phyloP scores from a whole-genome alignment of 768 basidiomycete species.

The Daedalea quercina region DNA sequence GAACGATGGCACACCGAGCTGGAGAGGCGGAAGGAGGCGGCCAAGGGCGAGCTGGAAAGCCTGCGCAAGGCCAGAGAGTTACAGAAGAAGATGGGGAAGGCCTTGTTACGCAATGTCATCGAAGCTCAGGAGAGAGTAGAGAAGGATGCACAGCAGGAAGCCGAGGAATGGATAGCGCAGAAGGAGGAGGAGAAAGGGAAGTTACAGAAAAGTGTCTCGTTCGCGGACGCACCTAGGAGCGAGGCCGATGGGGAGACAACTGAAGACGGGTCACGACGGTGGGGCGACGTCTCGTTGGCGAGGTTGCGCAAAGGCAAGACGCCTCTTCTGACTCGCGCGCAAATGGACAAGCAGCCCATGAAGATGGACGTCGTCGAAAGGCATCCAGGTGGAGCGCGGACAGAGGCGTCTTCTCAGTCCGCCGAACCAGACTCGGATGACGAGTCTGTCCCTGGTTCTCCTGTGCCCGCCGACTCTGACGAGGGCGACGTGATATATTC shows the following conservation, averaged over 20 bases:
- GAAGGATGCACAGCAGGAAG: slow-evolving; percentile 26
- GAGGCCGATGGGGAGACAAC: slow-evolving; percentile 18
- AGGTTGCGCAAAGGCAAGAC: slow-evolving; percentile 35
- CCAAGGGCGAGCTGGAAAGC: slow-evolving; percentile 32
- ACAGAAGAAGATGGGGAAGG: slow-evolving; percentile 76
- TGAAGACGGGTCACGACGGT: slow-evolving; percentile 24
- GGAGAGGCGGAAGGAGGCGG: slow-evolving; percentile 44
- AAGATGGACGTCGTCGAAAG: slow-evolving; percentile 68
- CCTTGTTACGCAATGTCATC: slow-evolving; percentile 44
- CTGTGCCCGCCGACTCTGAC: slow-evolving; percentile 26
- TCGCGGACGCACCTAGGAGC: slow-evolving; percentile 39
- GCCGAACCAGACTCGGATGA: slow-evolving; percentile 46
- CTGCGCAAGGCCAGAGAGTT: slow-evolving; percentile 38
- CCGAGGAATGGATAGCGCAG: no score
- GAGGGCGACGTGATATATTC: slow-evolving; percentile 21
- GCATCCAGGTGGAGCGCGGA: slow-evolving; percentile 26
- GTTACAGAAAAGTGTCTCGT: slow-evolving; percentile 59
- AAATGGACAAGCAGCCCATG: slow-evolving; percentile 44
- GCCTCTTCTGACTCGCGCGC: slow-evolving; percentile 24
- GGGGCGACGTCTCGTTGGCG: slow-evolving; percentile 51
- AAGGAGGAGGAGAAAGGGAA: slow-evolving; percentile 23
- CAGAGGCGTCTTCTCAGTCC: slow-evolving; percentile 15
- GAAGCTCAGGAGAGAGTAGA: slow-evolving; percentile 34
- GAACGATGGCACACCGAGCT: slow-evolving; percentile 41
- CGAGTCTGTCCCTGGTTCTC: slow-evolving; percentile 42